Evolutionary conservation across 2,329 filamentous ascomycete genomes (phyloP).

Genomic region (Paecilomyces sp.): DNA sequence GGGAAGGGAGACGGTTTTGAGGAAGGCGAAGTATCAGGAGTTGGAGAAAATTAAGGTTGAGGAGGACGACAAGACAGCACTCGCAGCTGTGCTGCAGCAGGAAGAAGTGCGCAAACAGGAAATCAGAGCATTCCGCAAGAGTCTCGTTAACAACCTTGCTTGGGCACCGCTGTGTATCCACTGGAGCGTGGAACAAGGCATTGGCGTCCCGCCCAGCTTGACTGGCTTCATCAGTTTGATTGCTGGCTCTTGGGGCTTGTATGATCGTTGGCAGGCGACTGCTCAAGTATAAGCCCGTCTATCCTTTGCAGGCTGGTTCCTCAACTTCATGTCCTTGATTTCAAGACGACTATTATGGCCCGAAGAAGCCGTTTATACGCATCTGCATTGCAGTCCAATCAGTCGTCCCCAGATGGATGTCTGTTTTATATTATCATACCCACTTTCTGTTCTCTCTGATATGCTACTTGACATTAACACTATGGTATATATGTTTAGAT

Average conservation of each 20-base stretch:
- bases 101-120: constrained; percentile 22
- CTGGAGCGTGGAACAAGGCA: constrained; percentile 66
- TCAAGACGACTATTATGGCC: background rate
- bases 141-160: constrained; percentile 58
- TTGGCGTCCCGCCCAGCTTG: constrained; percentile 50
- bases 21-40: constrained; percentile 19
- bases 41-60: constrained; percentile 14
- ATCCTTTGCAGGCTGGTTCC: background rate
- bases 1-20: constrained; percentile 35
- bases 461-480: background rate
- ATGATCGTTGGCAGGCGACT: constrained; percentile 39
- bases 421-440: background rate
- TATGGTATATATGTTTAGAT: background rate
- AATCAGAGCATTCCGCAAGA: constrained; percentile 55
- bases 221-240: constrained; percentile 53
- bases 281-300: constrained; percentile 6
- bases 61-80: constrained; percentile 9
- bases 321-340: background rate
- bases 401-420: background rate
- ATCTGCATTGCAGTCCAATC: background rate
- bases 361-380: background rate
- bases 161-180: constrained; percentile 81
- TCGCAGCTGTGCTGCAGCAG: constrained; percentile 18
- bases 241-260: constrained; percentile 39
- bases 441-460: background rate